Percentiles rank a stretch among this genome's conserved stretches.
Evolutionary conservation across 768 basidiomycete species (phyloP).

Genomic region (Amanita jacksonii): DNA sequence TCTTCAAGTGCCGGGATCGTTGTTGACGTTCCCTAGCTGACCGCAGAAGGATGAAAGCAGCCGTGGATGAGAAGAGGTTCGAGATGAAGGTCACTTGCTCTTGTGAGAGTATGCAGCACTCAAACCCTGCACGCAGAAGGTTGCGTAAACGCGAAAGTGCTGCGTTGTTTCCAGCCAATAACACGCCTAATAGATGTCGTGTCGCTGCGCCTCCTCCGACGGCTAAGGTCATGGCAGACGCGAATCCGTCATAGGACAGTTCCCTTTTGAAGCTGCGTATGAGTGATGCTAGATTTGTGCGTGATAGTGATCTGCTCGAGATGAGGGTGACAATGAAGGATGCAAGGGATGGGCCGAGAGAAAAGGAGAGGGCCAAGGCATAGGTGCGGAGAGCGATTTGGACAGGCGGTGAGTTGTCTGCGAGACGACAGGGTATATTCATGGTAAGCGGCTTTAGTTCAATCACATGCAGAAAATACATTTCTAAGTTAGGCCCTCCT

Average conservation of each 20-base stretch:
- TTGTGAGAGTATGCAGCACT: too few species aligned
- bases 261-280: constrained; percentile 42
- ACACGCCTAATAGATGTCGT: constrained; percentile 30
- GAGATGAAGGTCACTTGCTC: constrained; percentile 56
- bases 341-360: constrained; percentile 55
- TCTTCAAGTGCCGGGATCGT: constrained; percentile 14
- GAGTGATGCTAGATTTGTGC: constrained; percentile 19
- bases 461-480: constrained; percentile 1
- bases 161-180: too few species aligned
- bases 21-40: constrained; percentile 29
- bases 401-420: constrained; percentile 34
- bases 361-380: constrained; percentile 51
- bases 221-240: constrained; percentile 54
- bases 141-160: too few species aligned
- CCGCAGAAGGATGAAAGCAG: constrained; percentile 52
- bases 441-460: neutral
- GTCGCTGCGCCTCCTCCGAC: constrained; percentile 57
- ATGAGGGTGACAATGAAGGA: constrained; percentile 36
- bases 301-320: constrained; percentile 5
- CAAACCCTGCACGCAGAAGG: too few species aligned
- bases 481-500: too few species aligned
- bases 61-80: constrained; percentile 43
- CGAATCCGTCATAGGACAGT: constrained; percentile 53
- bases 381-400: constrained; percentile 62
- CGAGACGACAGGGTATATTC: constrained; percentile 11